phyloP scores from a whole-genome alignment of 805 yeast genomes.

The Priceomyces haplophilus region DNA sequence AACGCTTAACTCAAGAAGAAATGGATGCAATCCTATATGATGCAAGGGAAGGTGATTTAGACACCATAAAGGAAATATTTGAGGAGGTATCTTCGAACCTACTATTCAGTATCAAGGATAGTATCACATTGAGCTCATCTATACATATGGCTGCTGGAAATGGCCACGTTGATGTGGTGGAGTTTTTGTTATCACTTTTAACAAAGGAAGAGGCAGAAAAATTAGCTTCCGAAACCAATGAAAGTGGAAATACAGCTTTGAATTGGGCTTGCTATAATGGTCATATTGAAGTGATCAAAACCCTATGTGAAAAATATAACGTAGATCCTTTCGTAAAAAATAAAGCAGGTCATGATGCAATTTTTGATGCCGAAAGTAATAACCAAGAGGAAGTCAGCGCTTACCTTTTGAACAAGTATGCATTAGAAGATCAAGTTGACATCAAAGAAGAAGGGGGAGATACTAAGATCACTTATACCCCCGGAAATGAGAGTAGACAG shows the following conservation, averaged over 20 bases:
- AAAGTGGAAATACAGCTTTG: constrained; percentile 86
- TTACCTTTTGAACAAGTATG: constrained; percentile 69
- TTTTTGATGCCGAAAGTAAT: constrained; percentile 84
- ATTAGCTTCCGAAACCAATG: constrained; percentile 47
- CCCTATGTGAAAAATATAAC: constrained; percentile 66
- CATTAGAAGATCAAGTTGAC: constrained; percentile 54
- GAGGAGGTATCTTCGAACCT: constrained; percentile 48
- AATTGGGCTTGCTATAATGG: constrained; percentile 97
- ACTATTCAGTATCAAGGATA: constrained; percentile 54
- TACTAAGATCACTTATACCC: constrained; percentile 42
- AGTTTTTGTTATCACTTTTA: constrained; percentile 53
- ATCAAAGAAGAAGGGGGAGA: constrained; percentile 41
- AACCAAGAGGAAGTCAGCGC: constrained; percentile 73
- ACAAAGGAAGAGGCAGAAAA: constrained; percentile 40
- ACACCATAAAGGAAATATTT: constrained; percentile 66
- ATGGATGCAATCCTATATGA: constrained; percentile 78
- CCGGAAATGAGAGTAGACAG: constrained; percentile 43
- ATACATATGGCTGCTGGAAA: constrained; percentile 96
- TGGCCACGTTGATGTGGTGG: constrained; percentile 73
- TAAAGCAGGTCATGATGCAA: constrained; percentile 71
- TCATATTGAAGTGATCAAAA: constrained; percentile 64
- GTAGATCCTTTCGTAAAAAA: constrained; percentile 85
- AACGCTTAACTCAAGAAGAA: constrained; percentile 60
- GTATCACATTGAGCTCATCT: constrained; percentile 65
- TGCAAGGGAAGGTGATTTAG: constrained; percentile 86